These are phyloP conservation scores for Geosmithia flava DNA, from an alignment of 2,329 filamentous ascomycete species.

Conservation along the genomic window DNA sequence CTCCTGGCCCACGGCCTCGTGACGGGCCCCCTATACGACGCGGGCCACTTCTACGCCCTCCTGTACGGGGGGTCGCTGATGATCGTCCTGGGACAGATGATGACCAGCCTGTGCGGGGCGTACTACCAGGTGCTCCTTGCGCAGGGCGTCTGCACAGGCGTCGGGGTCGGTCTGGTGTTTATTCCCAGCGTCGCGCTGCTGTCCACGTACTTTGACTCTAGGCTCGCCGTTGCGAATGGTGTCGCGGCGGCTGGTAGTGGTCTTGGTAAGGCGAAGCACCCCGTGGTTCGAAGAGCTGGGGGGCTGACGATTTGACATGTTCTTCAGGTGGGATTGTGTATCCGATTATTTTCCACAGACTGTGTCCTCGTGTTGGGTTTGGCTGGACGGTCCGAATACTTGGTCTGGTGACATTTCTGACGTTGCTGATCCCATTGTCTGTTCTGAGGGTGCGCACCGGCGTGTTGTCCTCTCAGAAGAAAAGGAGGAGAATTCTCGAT, in stretches of 20 bases:
- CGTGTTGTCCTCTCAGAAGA: conserved; percentile 14
- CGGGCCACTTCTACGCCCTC: conserved; percentile 27
- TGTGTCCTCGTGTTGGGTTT: conserved; percentile 11
- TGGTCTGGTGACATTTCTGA: conserved; percentile 9
- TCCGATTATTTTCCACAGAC: conserved; percentile 12
- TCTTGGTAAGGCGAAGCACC: background rate
- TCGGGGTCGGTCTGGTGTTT: conserved; percentile 27
- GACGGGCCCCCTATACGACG: conserved; percentile 32
- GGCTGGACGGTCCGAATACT: conserved; percentile 13
- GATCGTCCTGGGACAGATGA: conserved; percentile 33
- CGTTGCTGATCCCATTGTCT: conserved; percentile 21
- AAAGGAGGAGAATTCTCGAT: conserved; percentile 27
- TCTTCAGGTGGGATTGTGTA: conserved; percentile 12
- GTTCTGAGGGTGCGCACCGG: conserved; percentile 11
- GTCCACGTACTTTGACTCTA: conserved; percentile 16
- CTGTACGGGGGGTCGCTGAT: conserved; percentile 25
- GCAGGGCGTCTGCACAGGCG: conserved; percentile 30
- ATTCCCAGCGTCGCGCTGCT: conserved; percentile 20
- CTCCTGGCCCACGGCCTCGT: conserved; percentile 16
- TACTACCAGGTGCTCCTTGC: conserved; percentile 32
- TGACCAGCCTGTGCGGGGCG: conserved; percentile 17
- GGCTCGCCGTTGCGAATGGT: background rate
- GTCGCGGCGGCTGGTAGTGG: background rate
- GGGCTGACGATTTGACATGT: background rate
- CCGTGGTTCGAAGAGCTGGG: background rate